phyloP scores from a whole-genome alignment of 495 filamentous ascomycete species.

The Aspergillus affinis region DNA sequence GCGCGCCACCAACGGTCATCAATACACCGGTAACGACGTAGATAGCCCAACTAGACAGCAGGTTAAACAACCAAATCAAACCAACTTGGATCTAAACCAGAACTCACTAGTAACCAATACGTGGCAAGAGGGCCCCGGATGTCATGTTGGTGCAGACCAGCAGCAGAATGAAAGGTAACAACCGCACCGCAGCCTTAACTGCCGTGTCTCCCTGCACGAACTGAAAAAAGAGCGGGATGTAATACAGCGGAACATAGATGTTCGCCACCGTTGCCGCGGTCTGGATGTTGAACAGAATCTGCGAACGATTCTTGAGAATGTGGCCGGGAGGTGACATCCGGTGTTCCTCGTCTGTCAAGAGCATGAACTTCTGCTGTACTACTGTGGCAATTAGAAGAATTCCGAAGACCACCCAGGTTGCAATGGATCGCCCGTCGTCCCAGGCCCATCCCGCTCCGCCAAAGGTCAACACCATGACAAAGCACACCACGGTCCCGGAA shows the following conservation, averaged over 20 bases:
- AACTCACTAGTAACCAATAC: neutral
- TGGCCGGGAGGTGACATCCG: constrained; percentile 55
- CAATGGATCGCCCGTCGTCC: constrained; percentile 49
- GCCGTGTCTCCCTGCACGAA: constrained; percentile 39
- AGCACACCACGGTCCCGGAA: constrained; percentile 14
- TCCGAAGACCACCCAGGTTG: constrained; percentile 45
- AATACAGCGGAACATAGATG: constrained; percentile 46
- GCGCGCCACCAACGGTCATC: neutral
- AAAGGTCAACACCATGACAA: constrained; percentile 29
- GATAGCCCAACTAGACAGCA: neutral
- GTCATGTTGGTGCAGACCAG: neutral
- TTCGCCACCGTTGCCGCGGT: constrained; percentile 26
- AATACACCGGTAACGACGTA: neutral
- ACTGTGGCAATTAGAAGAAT: constrained; percentile 41
- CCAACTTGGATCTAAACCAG: too few relatives aligned
- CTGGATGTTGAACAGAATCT: constrained; percentile 44
- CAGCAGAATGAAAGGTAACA: constrained; percentile 26
- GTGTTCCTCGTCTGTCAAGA: constrained; percentile 41
- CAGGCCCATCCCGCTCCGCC: constrained; percentile 31
- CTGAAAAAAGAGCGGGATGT: constrained; percentile 50
- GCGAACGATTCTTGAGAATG: constrained; percentile 35
- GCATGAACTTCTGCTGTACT: neutral
- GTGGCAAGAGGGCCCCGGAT: neutral
- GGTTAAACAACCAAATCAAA: neutral
- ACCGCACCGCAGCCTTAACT: constrained; percentile 35